phyloP scores from a whole-genome alignment of 1,284 basidiomycete species.

The Sanghuangporus sanghuang region DNA sequence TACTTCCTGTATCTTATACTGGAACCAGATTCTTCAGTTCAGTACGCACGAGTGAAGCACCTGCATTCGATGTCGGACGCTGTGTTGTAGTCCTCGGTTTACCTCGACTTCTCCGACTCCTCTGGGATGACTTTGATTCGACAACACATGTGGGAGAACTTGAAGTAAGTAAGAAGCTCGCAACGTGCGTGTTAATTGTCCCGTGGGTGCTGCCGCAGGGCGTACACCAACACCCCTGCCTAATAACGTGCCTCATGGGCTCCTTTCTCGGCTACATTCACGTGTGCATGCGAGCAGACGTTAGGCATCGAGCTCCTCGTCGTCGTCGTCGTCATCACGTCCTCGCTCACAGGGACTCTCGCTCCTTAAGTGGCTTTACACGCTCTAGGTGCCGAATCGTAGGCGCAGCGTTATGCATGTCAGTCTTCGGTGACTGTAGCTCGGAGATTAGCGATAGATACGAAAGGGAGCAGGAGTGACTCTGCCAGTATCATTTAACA shows the following conservation, averaged over 20 bases:
- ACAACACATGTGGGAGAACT: too few relatives aligned
- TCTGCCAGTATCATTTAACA: slow-evolving; percentile 50
- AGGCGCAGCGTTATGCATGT: slow-evolving; percentile 40
- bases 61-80: slow-evolving; percentile 56
- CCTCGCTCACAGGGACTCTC: slow-evolving; percentile 55
- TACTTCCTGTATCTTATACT: too few relatives aligned
- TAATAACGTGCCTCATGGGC: slow-evolving; percentile 45
- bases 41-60: slow-evolving; percentile 54
- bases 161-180: slow-evolving; percentile 54
- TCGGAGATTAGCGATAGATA: slow-evolving; percentile 51
- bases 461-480: slow-evolving; percentile 48
- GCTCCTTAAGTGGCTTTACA: slow-evolving; percentile 61
- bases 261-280: slow-evolving; percentile 52
- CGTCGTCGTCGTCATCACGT: slow-evolving; percentile 54
- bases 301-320: slow-evolving; percentile 57
- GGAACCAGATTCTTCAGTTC: too few relatives aligned
- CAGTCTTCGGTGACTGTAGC: slow-evolving; percentile 59
- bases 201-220: slow-evolving; percentile 27
- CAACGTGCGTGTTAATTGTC: slow-evolving; percentile 54
- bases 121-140: slow-evolving; percentile 68
- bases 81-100: slow-evolving; percentile 53
- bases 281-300: slow-evolving; percentile 44
- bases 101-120: slow-evolving; percentile 49
- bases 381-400: slow-evolving; percentile 43
- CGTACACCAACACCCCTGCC: slow-evolving; percentile 60